Percentiles rank a stretch among this genome's conserved stretches.
phyloP scores from a whole-genome alignment of 208 protist genomes.

The Hexamita inflata region DNA sequence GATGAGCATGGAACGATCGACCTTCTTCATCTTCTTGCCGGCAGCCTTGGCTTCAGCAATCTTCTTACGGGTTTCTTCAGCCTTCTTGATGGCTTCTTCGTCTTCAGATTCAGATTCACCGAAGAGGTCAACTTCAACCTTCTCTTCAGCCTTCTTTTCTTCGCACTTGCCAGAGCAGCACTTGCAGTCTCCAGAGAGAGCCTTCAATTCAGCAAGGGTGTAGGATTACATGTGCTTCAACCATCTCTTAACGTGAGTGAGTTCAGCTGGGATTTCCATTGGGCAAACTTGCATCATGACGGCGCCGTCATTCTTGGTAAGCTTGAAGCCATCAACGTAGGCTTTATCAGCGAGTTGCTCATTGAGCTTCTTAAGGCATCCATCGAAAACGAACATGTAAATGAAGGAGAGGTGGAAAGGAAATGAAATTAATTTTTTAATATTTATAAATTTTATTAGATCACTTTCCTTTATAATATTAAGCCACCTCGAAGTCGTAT shows the following conservation, averaged over 20 bases:
- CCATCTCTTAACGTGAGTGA: slow-evolving; percentile 18
- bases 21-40: neutral
- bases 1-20: slow-evolving; percentile 29
- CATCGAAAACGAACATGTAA: neutral
- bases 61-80: neutral
- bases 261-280: neutral
- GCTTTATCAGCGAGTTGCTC: slow-evolving; percentile 7
- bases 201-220: neutral
- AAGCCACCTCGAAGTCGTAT: too few relatives aligned
- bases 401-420: too few relatives aligned
- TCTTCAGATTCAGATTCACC: slow-evolving; percentile 21
- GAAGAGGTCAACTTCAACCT: slow-evolving; percentile 23
- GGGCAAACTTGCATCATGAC: neutral
- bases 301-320: neutral
- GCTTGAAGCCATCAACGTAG: slow-evolving; percentile 16
- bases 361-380: slow-evolving; percentile 25
- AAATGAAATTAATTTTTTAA: too few relatives aligned
- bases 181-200: neutral
- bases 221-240: slow-evolving; percentile 19
- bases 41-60: neutral
- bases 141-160: neutral
- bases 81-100: slow-evolving; percentile 14
- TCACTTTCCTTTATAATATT: too few relatives aligned
- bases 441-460: too few relatives aligned
- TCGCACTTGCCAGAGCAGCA: neutral